A percentile compares a stretch with the other conserved stretches of the same genome.
Evolutionary conservation across 148 eudicot species (phyloP).

Genomic region (Rhododendron griersonianum): DNA sequence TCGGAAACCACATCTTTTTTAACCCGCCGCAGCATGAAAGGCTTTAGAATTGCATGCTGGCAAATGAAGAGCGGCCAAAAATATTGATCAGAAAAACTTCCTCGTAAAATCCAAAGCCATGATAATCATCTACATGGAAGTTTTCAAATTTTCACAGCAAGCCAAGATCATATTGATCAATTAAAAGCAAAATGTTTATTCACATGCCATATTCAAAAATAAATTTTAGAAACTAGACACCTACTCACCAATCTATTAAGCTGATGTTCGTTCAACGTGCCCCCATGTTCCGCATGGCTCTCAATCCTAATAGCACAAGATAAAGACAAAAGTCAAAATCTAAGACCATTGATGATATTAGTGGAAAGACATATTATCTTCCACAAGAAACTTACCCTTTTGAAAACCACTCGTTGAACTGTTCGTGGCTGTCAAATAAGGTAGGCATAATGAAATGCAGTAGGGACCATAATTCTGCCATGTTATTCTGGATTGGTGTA

Average conservation of each 20-base stretch:
- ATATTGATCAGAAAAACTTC: slow-evolving; percentile 3
- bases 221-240: slow-evolving; percentile 4
- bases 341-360: background rate
- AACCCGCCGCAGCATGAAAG: slow-evolving; percentile 94
- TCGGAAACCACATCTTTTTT: slow-evolving; percentile 94
- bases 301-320: slow-evolving; percentile 61
- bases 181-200: background rate
- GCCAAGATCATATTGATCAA: background rate
- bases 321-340: slow-evolving; percentile 15
- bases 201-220: background rate
- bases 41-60: slow-evolving; percentile 97
- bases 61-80: slow-evolving; percentile 12
- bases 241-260: slow-evolving; percentile 87
- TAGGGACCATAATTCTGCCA: slow-evolving; percentile 99
- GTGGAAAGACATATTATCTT: background rate
- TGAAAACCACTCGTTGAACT: slow-evolving; percentile 98
- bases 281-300: slow-evolving; percentile 98
- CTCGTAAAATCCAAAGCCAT: background rate
- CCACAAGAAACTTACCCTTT: slow-evolving; percentile 66
- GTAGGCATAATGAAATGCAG: slow-evolving; percentile 99
- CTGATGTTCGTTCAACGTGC: slow-evolving; percentile 98
- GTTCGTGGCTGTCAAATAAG: slow-evolving; percentile 95
- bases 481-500: slow-evolving; percentile 95
- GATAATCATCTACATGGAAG: background rate
- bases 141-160: background rate